Percentiles rank a stretch among this genome's conserved stretches.
phyloP scores from a whole-genome alignment of 306 rosid genomes.

The Fagus crenata region DNA sequence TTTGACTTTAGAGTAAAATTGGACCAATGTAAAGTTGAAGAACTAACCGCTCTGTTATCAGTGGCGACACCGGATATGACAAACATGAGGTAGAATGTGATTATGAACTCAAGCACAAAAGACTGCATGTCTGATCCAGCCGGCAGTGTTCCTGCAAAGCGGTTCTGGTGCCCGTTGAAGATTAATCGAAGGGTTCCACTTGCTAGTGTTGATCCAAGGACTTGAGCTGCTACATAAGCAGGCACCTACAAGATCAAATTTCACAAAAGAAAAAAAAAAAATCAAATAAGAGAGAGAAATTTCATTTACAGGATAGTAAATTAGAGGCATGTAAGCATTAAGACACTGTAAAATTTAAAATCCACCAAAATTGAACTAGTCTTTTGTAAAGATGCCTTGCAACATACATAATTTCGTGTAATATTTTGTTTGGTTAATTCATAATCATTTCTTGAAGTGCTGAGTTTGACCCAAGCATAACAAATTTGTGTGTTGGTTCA shows the following conservation, averaged over 20 bases:
- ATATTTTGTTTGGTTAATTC: too few species aligned
- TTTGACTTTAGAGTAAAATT: too few species aligned
- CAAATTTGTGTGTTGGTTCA: background rate
- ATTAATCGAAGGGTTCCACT: conserved; percentile 67
- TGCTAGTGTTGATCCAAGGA: conserved; percentile 71
- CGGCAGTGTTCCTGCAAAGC: conserved; percentile 66
- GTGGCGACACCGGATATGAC: conserved; percentile 77
- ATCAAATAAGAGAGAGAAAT: background rate
- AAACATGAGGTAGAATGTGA: conserved; percentile 81
- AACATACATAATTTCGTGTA: too few species aligned
- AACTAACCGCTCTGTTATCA: conserved; percentile 73
- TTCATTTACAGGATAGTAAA: too few species aligned
- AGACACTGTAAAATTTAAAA: background rate
- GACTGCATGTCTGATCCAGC: conserved; percentile 54
- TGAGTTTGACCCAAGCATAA: background rate
- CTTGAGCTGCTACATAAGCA: conserved; percentile 57
- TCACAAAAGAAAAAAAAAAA: background rate
- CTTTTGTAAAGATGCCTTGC: too few species aligned
- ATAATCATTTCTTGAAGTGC: background rate
- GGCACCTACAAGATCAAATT: conserved; percentile 51
- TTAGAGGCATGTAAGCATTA: too few species aligned
- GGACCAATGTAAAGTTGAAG: background rate
- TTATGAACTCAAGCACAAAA: conserved; percentile 73
- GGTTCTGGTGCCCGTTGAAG: conserved; percentile 43
- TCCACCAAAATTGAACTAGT: background rate